Percentiles rank a stretch among this genome's conserved stretches.
Evolutionary conservation across 2,329 filamentous ascomycete genomes (phyloP).

Genomic region (Stagonosporopsis tanaceti): DNA sequence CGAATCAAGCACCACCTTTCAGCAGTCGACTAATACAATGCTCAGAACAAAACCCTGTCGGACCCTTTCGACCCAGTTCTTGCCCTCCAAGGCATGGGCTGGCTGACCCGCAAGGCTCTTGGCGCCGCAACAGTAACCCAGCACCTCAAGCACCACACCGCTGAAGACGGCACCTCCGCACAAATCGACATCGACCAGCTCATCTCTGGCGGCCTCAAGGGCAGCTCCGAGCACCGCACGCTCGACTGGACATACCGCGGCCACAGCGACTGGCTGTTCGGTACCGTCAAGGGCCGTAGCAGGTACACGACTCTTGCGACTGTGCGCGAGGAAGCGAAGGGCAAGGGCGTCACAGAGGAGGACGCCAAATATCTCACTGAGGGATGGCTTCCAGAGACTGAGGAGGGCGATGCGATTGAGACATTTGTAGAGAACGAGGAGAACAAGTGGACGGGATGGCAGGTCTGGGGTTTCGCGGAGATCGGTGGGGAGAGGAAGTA

Average conservation of each 20-base stretch:
- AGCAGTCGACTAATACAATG: constrained; percentile 3
- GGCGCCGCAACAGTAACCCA: constrained; percentile 73
- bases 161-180: constrained; percentile 41
- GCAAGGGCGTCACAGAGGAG: constrained; percentile 29
- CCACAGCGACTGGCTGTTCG: constrained; percentile 83
- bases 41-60: constrained; percentile 77
- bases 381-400: constrained; percentile 41
- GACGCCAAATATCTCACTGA: constrained; percentile 36
- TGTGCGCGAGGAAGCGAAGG: constrained; percentile 32
- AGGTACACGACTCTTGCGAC: constrained; percentile 54
- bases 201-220: constrained; percentile 73
- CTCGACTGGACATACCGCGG: constrained; percentile 68
- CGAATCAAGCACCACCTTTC: background rate
- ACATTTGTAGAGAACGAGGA: constrained; percentile 44
- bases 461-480: constrained; percentile 46
- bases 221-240: constrained; percentile 66
- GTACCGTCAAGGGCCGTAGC: constrained; percentile 69
- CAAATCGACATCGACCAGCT: constrained; percentile 78
- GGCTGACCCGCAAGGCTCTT: constrained; percentile 76
- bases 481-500: constrained; percentile 43
- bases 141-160: constrained; percentile 55
- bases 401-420: constrained; percentile 45
- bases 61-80: constrained; percentile 74
- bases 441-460: constrained; percentile 48
- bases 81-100: constrained; percentile 64